These are phyloP conservation scores for Fraxinus nigra DNA, from an alignment of 305 asterid genomes.

Conservation along the genomic window DNA sequence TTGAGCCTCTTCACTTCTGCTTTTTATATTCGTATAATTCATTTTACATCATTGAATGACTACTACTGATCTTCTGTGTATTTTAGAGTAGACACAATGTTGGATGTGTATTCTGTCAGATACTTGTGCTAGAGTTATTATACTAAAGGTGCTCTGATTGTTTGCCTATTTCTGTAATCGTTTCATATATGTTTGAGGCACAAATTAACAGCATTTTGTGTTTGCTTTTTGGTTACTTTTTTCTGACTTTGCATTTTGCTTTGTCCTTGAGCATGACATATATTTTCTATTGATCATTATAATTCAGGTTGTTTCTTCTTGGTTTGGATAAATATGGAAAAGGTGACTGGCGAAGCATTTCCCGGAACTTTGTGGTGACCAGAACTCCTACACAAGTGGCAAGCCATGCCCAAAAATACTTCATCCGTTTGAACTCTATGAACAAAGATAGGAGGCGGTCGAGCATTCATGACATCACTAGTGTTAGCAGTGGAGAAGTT, in stretches of 20 bases:
- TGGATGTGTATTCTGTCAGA: neutral
- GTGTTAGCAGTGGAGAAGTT: constrained; percentile 56
- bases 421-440: constrained; percentile 81
- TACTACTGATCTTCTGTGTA: neutral
- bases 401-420: constrained; percentile 88
- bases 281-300: neutral
- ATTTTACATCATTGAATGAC: neutral
- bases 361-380: constrained; percentile 80
- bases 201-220: neutral
- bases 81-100: neutral
- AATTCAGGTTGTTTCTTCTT: constrained; percentile 70
- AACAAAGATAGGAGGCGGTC: constrained; percentile 84
- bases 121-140: neutral
- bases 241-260: neutral
- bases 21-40: neutral
- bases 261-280: neutral
- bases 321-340: constrained; percentile 84
- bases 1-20: neutral
- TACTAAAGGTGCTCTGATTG: neutral
- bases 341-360: constrained; percentile 92
- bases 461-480: constrained; percentile 89
- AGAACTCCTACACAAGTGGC: constrained; percentile 95
- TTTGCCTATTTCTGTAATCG: neutral
- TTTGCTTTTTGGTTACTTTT: neutral
- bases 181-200: neutral